Evolutionary conservation across 768 basidiomycete genomes (phyloP), one percentile per base, ranked within the genome.

Genomic region (Suillus tomentosus): DNA sequence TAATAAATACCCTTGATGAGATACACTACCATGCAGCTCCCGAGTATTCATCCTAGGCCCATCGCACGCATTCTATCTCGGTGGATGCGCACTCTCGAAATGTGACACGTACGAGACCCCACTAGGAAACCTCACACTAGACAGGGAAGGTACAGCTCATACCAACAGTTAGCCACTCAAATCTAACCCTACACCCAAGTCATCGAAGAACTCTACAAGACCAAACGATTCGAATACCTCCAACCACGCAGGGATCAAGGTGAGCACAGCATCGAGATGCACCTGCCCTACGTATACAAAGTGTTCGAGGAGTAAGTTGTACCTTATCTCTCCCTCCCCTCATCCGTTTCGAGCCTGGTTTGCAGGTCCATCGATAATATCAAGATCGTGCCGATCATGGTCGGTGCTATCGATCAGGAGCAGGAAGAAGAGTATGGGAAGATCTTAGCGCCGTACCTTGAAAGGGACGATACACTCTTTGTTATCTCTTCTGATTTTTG

Each of bases 211-310:
- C 81, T 96, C 24, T 78, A 79, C 36, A 77, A 76, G 3, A 91
- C 91, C 0, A 86, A 87, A 2, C 77, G 86, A 61, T 99, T 99
- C 69, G 81, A 84, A 43, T 78, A 81, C 11, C 88, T 99, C 86
- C 78, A 78, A 19, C 68, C 82, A 3, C 70, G 78, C 2, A 87
- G 87, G 2, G 97, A 99, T 72, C 95, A 95, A 76, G 93, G 90
- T 36, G 97, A 99, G 71, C 97, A 99, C 74, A 96, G 94, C 72
- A 87, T 99, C 62, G 97, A 99, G 79, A 96, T 99, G 94, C 96
- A 99, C 71, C 83, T 99, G 19, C 95, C 96, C 6, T 96, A 94
- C 74, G 79, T 97, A 48, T 85, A 91, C 58, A 94, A 94, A 74
- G 78, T 90, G 13, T 97, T 96, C 65, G 82, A 92, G 75, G 87